Conservation (phyloP, 2,329 filamentous ascomycete genomes). For the Aspergillus felis region DNA sequence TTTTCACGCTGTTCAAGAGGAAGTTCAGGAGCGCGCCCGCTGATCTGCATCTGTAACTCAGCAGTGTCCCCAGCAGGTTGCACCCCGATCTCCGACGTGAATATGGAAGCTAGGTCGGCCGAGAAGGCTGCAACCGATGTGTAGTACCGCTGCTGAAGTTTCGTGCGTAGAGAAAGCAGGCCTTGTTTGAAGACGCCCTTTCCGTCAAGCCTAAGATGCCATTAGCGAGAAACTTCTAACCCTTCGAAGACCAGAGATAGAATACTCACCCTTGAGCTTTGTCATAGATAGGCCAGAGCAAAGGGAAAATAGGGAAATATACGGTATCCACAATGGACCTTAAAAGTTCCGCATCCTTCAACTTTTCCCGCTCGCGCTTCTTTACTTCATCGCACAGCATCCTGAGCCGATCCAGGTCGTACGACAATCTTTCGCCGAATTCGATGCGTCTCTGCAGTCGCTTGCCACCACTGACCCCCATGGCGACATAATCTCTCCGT, state of each 20-base stretch:
- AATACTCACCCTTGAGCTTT: constrained; percentile 73
- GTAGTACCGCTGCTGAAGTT: constrained; percentile 55
- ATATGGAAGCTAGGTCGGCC: constrained; percentile 53
- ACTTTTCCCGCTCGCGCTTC: constrained; percentile 70
- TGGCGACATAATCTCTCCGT: constrained; percentile 87
- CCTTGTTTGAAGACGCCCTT: constrained; percentile 54
- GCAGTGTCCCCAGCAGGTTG: constrained; percentile 44
- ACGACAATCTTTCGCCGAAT: constrained; percentile 65
- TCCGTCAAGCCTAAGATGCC: constrained; percentile 41
- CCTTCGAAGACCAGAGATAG: background rate
- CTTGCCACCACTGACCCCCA: constrained; percentile 79
- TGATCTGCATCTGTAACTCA: constrained; percentile 49
- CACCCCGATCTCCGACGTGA: constrained; percentile 53
- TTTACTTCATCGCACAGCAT: constrained; percentile 67
- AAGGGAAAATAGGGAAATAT: constrained; percentile 81
- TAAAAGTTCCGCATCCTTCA: constrained; percentile 72
- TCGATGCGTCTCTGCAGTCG: constrained; percentile 78
- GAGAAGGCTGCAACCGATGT: constrained; percentile 60
- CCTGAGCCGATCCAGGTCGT: constrained; percentile 73
- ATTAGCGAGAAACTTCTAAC: constrained; percentile 12
- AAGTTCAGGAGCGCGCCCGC: constrained; percentile 43
- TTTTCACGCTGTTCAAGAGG: constrained; percentile 70
- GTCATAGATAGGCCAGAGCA: constrained; percentile 73
- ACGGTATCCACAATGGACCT: constrained; percentile 78
- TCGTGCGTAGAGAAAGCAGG: constrained; percentile 50